A percentile compares a stretch with the other conserved stretches of the same genome.
phyloP scores from a whole-genome alignment of 345 rosid genomes.

The Populus deltoides region DNA sequence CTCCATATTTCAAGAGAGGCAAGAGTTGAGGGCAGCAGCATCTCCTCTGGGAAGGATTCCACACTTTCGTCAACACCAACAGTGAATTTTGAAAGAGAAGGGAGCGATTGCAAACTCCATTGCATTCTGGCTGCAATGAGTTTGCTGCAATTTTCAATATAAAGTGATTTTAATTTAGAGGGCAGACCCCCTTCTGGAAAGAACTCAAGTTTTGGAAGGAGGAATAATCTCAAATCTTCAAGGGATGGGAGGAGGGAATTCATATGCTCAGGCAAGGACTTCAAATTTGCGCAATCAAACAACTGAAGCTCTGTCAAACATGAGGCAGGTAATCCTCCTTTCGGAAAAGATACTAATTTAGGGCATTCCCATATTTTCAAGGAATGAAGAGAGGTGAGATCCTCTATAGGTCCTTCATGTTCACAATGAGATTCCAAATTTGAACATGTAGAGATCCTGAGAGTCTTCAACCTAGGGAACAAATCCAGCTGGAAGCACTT shows the following conservation, averaged over 20 bases:
- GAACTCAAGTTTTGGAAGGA: constrained; percentile 12
- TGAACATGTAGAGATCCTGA: neutral
- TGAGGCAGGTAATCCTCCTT: constrained; percentile 5
- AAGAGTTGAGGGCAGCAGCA: constrained; percentile 9
- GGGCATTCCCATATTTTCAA: neutral
- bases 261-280: constrained; percentile 10
- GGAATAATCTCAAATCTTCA: neutral
- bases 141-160: neutral
- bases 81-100: constrained; percentile 4
- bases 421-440: neutral
- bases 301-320: constrained; percentile 7
- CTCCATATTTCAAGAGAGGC: neutral
- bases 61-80: neutral
- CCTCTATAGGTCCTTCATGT: neutral
- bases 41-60: constrained; percentile 16
- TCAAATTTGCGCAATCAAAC: constrained; percentile 5
- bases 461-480: neutral
- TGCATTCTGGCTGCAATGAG: constrained; percentile 3
- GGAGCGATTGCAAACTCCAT: constrained; percentile 5
- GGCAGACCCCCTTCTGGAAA: constrained; percentile 7
- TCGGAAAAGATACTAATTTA: neutral
- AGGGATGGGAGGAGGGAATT: constrained; percentile 7
- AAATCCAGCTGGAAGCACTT: constrained; percentile 5
- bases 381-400: neutral
- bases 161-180: constrained; percentile 6